phyloP scores from a whole-genome alignment of 202 grass and related monocot genomes.

The Zoysia matrella region DNA sequence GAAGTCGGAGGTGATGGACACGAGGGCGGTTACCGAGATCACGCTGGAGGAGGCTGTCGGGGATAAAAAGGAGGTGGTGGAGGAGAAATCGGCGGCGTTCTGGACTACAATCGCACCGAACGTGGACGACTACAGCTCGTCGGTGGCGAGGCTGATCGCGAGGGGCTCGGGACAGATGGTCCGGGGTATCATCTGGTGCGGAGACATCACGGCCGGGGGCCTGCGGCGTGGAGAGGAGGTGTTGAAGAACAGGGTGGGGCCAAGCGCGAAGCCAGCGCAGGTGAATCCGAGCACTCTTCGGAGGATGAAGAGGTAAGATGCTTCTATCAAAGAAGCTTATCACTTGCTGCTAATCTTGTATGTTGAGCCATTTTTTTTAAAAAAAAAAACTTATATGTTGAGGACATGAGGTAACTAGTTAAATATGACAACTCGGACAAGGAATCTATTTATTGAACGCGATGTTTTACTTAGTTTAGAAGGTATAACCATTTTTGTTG shows the following conservation, averaged over 20 bases:
- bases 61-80: slow-evolving; percentile 69
- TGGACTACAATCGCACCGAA: slow-evolving; percentile 94
- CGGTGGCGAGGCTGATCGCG: slow-evolving; percentile 71
- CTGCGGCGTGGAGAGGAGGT: slow-evolving; percentile 64
- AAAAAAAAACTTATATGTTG: neutral
- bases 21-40: slow-evolving; percentile 52
- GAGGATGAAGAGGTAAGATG: slow-evolving; percentile 90
- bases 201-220: slow-evolving; percentile 78
- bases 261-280: slow-evolving; percentile 56
- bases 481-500: neutral
- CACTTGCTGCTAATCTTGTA: slow-evolving; percentile 5
- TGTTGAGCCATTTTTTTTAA: neutral
- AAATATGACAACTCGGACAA: neutral
- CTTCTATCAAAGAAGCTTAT: neutral
- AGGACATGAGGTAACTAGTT: neutral
- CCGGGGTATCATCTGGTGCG: slow-evolving; percentile 91
- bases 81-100: slow-evolving; percentile 80
- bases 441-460: neutral
- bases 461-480: neutral
- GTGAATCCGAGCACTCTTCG: slow-evolving; percentile 72
- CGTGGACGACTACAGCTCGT: slow-evolving; percentile 91
- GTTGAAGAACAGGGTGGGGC: slow-evolving; percentile 58
- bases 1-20: slow-evolving; percentile 60
- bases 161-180: slow-evolving; percentile 77
- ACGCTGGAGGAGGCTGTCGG: slow-evolving; percentile 75